Base-by-base conservation (phyloP, 441 rosid genomes). In the Sinapis alba region DNA sequence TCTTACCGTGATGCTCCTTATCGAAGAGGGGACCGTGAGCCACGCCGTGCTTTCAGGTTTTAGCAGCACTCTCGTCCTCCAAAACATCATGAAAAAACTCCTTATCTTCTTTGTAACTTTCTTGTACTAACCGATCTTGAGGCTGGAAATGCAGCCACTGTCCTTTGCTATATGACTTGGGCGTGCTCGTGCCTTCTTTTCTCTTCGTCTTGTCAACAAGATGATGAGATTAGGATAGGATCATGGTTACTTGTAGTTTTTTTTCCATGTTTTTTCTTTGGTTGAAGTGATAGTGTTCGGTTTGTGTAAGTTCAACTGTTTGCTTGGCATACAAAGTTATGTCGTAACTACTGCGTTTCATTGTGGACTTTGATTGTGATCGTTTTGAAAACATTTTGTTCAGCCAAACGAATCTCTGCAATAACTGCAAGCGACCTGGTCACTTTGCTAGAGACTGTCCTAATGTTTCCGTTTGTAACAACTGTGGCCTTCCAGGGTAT, bases 361-460 rank as follows among this genome's bases (percentile, higher is more conserved):
- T 3, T 68, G 12, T 9, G 63, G 41, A 70, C 16, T 58, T 23
- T 27, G 51, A 43, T 69, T 57, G 23, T 71, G 27, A 60, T 38
- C 59, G 23, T 65, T 38, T 41, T 32, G 47, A n/a, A 23, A 32
- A 19, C 72, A 68, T 85, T 85, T 50, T 82, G 76, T 78, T 59
- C 93, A 90, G 96, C 86, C 96, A 89, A 82, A 88, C 75, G 77
- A 85, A 85, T 85, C 86, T 94, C 71, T 94, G 98, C 91, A 94
- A 92, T 79, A 94, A 94, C 82, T 94, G 98, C 86, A 94, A 87
- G 71, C 85, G 95, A 65, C 98, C 97, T n/a, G 98, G 97, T 57
- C 98, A 94, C 80, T 94, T 79, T 80, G 98, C 98, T 63, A 86
- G 97, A 83, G 98, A 94, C 76, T 94, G 98, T 80, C 83, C 97